Conservation (phyloP, 257 asterid genomes). For the Orobanche coerulescens region DNA sequence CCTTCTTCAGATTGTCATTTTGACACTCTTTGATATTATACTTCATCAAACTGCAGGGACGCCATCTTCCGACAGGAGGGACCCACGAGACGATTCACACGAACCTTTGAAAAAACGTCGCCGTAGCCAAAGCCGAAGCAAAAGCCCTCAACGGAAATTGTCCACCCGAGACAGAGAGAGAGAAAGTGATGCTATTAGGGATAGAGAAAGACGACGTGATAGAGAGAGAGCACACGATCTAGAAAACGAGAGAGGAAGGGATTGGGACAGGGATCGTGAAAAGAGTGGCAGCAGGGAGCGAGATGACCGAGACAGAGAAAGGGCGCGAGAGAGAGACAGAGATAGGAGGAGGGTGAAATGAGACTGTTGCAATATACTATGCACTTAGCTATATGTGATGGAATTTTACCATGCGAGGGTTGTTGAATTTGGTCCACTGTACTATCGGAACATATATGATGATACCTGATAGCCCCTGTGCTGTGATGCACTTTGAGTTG, state of each 20-base stretch:
- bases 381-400: not conserved
- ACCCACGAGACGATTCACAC: slow-evolving; percentile 34
- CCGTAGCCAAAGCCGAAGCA: slow-evolving; percentile 51
- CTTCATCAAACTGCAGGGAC: slow-evolving; percentile 30
- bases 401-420: not conserved
- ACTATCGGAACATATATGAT: not conserved
- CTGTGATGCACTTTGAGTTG: slow-evolving; percentile 8
- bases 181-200: slow-evolving; percentile 39
- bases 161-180: slow-evolving; percentile 41
- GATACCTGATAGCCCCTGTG: not conserved
- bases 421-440: not conserved
- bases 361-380: not conserved
- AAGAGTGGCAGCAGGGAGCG: slow-evolving; percentile 64
- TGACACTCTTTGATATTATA: not conserved
- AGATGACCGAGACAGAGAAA: slow-evolving; percentile 58
- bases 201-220: slow-evolving; percentile 44
- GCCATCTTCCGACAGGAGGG: slow-evolving; percentile 43
- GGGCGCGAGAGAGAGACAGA: slow-evolving; percentile 39
- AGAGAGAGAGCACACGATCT: slow-evolving; percentile 31
- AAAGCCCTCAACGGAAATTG: slow-evolving; percentile 51
- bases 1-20: not conserved
- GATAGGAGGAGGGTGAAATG: slow-evolving; percentile 50
- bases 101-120: slow-evolving; percentile 49
- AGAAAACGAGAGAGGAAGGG: slow-evolving; percentile 29
- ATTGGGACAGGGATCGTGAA: slow-evolving; percentile 32